A percentile compares a stretch with the other conserved stretches of the same genome.
Conservation (phyloP, 306 rosid genomes). For the Rosa multiflora region DNA sequence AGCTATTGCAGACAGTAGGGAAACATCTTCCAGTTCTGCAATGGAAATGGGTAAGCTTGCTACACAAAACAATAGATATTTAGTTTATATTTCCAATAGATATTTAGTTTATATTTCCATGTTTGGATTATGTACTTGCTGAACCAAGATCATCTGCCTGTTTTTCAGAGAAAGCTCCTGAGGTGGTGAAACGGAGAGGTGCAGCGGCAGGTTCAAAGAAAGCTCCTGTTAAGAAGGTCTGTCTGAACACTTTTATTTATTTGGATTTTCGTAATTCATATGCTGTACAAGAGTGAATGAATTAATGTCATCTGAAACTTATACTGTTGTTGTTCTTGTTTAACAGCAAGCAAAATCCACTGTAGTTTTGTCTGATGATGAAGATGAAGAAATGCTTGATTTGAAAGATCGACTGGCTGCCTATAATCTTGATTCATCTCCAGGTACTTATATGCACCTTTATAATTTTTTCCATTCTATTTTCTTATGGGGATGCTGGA, state of each 20-base stretch:
- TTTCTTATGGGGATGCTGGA: background rate
- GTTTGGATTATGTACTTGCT: background rate
- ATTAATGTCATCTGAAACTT: background rate
- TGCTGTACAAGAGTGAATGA: background rate
- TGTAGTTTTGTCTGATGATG: constrained; percentile 33
- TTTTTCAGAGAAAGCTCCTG: constrained; percentile 50
- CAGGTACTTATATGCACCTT: constrained; percentile 43
- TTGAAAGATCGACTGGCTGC: constrained; percentile 96
- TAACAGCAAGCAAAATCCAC: constrained; percentile 36
- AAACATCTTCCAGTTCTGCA: constrained; percentile 37
- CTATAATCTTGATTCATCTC: constrained; percentile 71
- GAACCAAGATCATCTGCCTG: background rate
- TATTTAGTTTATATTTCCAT: background rate
- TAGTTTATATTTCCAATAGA: background rate
- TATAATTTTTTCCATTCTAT: background rate
- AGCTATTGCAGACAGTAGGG: constrained; percentile 37
- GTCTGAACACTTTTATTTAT: background rate
- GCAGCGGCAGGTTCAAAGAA: constrained; percentile 51
- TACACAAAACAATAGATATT: background rate
- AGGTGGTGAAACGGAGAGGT: constrained; percentile 54
- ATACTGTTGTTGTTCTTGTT: background rate
- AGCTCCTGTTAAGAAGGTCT: constrained; percentile 57
- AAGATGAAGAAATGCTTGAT: constrained; percentile 49
- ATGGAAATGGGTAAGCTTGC: constrained; percentile 64
- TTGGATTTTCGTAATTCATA: background rate